These are phyloP conservation scores for Marasmius fiardii DNA, from an alignment of 1,284 basidiomycete genomes.

Conservation along the genomic window DNA sequence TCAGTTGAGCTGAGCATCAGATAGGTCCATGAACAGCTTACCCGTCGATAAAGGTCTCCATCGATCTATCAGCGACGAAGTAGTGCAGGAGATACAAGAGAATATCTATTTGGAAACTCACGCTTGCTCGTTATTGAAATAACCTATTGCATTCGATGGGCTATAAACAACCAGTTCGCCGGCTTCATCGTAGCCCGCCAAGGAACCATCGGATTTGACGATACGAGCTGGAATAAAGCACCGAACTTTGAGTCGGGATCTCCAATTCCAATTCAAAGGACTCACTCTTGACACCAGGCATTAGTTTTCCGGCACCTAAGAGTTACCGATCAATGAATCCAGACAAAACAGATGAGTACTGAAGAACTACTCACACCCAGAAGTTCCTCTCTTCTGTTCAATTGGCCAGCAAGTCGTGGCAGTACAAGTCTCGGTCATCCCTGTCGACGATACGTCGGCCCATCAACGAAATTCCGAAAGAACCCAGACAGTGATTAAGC, in stretches of 20 bases:
- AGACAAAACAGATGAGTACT: neutral
- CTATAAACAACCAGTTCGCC: constrained; percentile 60
- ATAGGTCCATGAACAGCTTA: constrained; percentile 18
- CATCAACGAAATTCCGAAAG: neutral
- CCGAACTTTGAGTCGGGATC: neutral
- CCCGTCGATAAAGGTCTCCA: constrained; percentile 53
- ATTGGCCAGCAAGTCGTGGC: constrained; percentile 47
- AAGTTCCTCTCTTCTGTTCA: constrained; percentile 43
- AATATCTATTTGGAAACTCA: constrained; percentile 33
- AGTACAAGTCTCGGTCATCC: constrained; percentile 38
- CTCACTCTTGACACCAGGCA: constrained; percentile 41
- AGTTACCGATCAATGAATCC: neutral
- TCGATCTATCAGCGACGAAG: constrained; percentile 34
- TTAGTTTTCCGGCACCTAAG: constrained; percentile 47
- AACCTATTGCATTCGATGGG: constrained; percentile 56
- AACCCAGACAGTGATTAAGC: neutral
- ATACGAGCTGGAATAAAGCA: constrained; percentile 34
- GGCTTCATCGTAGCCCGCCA: constrained; percentile 52
- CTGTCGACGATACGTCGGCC: constrained; percentile 3
- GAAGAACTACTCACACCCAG: constrained; percentile 34
- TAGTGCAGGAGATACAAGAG: neutral
- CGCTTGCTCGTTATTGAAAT: constrained; percentile 61
- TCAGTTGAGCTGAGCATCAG: neutral
- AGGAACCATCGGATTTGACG: constrained; percentile 57
- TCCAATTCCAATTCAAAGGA: neutral